Evolutionary conservation across 768 basidiomycete genomes (phyloP), one percentile per base, ranked within the genome.

Genomic region (Rickenella mellea): DNA sequence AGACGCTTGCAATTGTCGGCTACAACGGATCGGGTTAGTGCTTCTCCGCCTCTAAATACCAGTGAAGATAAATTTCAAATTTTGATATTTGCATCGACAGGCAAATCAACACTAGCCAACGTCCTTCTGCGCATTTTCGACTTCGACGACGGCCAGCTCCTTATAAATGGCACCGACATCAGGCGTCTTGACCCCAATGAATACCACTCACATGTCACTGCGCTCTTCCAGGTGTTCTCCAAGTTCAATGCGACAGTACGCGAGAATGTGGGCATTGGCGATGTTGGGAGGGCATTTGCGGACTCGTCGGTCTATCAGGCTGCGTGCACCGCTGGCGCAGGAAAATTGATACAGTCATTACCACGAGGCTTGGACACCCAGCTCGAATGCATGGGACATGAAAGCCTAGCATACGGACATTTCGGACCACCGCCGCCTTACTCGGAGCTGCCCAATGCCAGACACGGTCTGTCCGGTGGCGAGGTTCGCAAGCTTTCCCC

Each of bases 211-310:
- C 85, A 80, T 53, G 63, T 78, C 11, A 79, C 83, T n/a, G 80
- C 80, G 15, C 82, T 91, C 15, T 86, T 93, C 60, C 90, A 93
- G 59, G 80, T 80, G 31, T 91, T 90, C 59, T 80, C 83, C 39
- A 81, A 81, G 55, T 89, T 83, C 56, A 80, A 76, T 52, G 71
- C 80, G 5, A 79, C 86, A 0, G 70, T 89, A 14, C 70, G 78
- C 48, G 85, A 90, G 56, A 93, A 93, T 55, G 78, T 90, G 22
- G 90, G 89, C n/a, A 63, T 92, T 3, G 89, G 90, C 15, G 75
- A 71, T 51, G 74, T 91, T 15, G 72, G 73, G 11, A 73, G 77
- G 50, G 59, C 90, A 48, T 63, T 69, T 27, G 71, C 74, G 40
- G 68, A 69, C 12, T 61, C 66, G 3, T 74, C 76, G 9, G 67